Evolutionary conservation across 306 rosid species (phyloP).

Genomic region (Inga oerstediana): DNA sequence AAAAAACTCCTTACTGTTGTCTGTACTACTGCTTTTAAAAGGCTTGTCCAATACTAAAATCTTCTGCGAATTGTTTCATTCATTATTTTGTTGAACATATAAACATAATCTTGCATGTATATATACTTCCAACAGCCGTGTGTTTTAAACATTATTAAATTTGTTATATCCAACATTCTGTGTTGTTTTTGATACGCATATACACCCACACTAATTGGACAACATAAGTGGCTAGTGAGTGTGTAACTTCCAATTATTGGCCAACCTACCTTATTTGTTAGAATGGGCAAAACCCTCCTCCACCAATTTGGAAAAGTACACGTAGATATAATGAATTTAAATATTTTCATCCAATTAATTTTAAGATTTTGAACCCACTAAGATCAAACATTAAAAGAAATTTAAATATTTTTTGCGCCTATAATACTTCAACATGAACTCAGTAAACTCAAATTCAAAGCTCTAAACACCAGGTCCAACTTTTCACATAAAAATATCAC

Average conservation of each 20-base stretch:
- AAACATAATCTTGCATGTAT: no score
- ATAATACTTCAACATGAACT: neutral
- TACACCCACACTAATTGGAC: neutral
- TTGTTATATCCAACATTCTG: neutral
- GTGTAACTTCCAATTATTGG: neutral
- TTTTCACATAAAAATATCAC: no score
- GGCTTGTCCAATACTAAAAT: no score
- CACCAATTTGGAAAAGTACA: neutral
- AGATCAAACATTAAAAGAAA: no score
- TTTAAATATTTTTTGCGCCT: neutral
- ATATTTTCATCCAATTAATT: neutral
- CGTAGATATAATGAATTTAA: neutral
- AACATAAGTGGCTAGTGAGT: neutral
- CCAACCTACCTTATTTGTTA: neutral
- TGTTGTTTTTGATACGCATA: neutral
- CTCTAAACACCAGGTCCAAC: neutral
- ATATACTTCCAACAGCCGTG: neutral
- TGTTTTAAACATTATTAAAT: no score
- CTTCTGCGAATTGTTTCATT: no score
- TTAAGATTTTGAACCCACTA: neutral
- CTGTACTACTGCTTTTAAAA: no score
- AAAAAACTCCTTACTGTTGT: no score
- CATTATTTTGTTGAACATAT: no score
- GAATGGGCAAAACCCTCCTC: neutral
- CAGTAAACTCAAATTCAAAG: neutral